Percentiles rank a stretch among this genome's conserved stretches.
These are phyloP conservation scores for Protea cynaroides DNA, from an alignment of 164 flowering plant genomes.

Conservation along the genomic window DNA sequence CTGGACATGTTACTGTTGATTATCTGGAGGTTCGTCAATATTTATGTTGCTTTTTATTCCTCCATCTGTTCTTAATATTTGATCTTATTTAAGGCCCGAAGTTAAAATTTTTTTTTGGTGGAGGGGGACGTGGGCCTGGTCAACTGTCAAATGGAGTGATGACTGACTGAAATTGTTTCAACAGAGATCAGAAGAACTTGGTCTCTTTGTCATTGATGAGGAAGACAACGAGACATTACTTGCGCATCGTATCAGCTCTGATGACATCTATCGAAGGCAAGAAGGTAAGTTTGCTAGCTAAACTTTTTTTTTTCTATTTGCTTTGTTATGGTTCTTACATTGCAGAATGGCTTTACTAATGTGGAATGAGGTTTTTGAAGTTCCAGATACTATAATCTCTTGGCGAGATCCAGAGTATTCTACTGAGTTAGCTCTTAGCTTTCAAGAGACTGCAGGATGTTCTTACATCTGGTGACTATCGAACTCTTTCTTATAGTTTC, in stretches of 20 bases:
- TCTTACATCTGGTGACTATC: slow-evolving; percentile 65
- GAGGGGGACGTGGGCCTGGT: no score
- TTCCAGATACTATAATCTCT: slow-evolving; percentile 84
- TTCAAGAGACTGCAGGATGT: slow-evolving; percentile 88
- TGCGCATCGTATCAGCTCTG: slow-evolving; percentile 69
- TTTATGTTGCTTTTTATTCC: neutral
- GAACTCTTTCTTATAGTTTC: neutral
- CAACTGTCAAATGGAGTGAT: neutral
- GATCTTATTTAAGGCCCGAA: neutral
- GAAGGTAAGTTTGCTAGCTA: slow-evolving; percentile 49
- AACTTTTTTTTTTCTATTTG: neutral
- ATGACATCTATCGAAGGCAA: slow-evolving; percentile 91
- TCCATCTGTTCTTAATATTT: neutral
- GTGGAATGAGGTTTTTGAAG: neutral
- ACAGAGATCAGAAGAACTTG: slow-evolving; percentile 85
- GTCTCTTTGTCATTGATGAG: slow-evolving; percentile 82
- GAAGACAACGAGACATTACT: slow-evolving; percentile 87
- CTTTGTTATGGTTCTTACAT: neutral
- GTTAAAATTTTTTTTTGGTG: neutral
- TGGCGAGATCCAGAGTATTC: slow-evolving; percentile 86
- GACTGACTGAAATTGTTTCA: slow-evolving; percentile 12
- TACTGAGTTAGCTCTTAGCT: slow-evolving; percentile 89
- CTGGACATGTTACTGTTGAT: slow-evolving; percentile 90
- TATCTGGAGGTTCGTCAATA: slow-evolving; percentile 59
- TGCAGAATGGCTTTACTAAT: neutral